Base-by-base conservation (phyloP, 371 early-diverging fungal species). In the Mortierella sp. region DNA sequence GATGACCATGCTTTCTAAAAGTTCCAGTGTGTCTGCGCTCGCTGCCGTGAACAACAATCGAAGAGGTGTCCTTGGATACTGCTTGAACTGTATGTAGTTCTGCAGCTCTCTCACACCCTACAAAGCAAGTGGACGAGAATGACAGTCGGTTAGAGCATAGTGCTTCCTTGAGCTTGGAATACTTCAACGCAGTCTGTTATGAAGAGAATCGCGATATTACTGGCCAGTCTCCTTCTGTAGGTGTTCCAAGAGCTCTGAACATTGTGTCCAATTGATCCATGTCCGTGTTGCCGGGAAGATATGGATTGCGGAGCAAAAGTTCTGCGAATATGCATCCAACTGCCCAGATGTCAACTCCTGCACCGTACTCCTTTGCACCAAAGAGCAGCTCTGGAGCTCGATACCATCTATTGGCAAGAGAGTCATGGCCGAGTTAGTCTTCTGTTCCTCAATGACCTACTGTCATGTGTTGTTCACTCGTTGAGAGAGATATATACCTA, bases 241-340 rank as follows among this genome's bases (percentile, higher is more conserved):
- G 99, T 24, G 99, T 99, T 24, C 99, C 99, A 40, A 98, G 80
- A 0, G 98, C 99, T 59, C 88, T 84, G 80, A 97, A 98, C 39
- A 98, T 99, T 10, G 91, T 91, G 16, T 95, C 91, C 21, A 99
- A 80, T 77, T 99, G 99, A 40, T 92, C 95, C 64, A 99, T 82
- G 67, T 99, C 99, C 0, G 95, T 87, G 24, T 94, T 93, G 8
- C 96, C 98, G 1, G 99, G 93, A 31, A 99, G 82, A 69, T 94
- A 96, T 0, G 99, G 99, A 16, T 92, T 91, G 28, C 99, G 88
- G 65, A 99, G 82, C 88, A 99, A 89, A 41, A 99, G 90, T 65
- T 99, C 99, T 1, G 99, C 99, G 90, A 99, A 98, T 39, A 99
- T 95, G 79, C 99, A 99, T 19, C 99, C 99, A 14, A 97, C 91